Evolutionary conservation across 306 rosid species (phyloP).

Genomic region (Purshia tridentata): DNA sequence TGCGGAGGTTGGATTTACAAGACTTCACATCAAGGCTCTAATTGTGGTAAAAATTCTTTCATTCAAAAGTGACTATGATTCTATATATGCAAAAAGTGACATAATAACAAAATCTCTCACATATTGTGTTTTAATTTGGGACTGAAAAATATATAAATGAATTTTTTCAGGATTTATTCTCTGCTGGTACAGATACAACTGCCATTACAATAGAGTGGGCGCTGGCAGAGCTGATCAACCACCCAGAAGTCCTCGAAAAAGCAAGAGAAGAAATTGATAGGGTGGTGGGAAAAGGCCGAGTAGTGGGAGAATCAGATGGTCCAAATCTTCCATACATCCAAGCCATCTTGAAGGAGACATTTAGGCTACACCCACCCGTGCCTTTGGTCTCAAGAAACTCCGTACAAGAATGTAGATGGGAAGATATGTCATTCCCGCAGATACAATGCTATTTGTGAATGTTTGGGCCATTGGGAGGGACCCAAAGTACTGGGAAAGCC

Average conservation of each 20-base stretch:
- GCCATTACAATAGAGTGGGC: slow-evolving; percentile 42
- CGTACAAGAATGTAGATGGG: slow-evolving; percentile 29
- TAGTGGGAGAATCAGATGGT: slow-evolving; percentile 41
- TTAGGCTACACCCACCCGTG: slow-evolving; percentile 55
- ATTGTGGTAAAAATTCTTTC: slow-evolving; percentile 28
- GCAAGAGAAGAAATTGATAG: slow-evolving; percentile 41
- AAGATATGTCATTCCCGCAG: slow-evolving; percentile 34
- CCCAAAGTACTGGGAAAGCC: slow-evolving; percentile 41
- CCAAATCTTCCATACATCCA: slow-evolving; percentile 52
- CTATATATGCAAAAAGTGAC: no score
- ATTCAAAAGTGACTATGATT: no score
- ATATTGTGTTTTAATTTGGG: no score
- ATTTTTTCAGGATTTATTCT: slow-evolving; percentile 39
- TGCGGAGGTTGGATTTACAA: slow-evolving; percentile 30
- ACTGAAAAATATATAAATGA: no score
- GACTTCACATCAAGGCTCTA: slow-evolving; percentile 42
- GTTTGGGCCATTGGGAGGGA: slow-evolving; percentile 54
- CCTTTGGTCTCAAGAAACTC: slow-evolving; percentile 41
- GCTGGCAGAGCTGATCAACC: slow-evolving; percentile 48
- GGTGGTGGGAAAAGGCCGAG: slow-evolving; percentile 30
- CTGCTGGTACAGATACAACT: slow-evolving; percentile 41
- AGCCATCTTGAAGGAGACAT: slow-evolving; percentile 48
- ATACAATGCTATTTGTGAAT: slow-evolving; percentile 39
- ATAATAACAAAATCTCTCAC: no score
- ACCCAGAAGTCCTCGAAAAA: slow-evolving; percentile 37